phyloP scores from a whole-genome alignment of 2,329 filamentous ascomycete genomes.

The Coniochaeta pulveracea region DNA sequence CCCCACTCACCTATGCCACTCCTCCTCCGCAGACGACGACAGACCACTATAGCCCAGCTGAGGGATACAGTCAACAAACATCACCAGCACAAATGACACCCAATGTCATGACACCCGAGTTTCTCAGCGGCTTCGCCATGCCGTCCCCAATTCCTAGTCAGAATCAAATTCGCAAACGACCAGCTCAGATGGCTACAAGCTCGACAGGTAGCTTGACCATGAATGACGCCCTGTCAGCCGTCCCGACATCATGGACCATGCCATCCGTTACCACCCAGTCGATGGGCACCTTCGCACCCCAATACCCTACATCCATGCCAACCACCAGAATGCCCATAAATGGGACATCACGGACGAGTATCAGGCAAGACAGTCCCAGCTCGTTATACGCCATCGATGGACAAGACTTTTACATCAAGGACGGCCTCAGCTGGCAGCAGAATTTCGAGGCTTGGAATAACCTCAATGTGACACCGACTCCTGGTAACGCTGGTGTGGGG shows the following conservation, averaged over 20 bases:
- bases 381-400: slow-evolving; percentile 32
- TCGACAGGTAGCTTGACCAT: slow-evolving; percentile 13
- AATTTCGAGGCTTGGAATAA: slow-evolving; percentile 44
- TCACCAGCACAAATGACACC: slow-evolving; percentile 15
- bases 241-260: slow-evolving; percentile 11
- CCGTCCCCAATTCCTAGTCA: slow-evolving; percentile 5
- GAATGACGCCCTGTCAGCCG: slow-evolving; percentile 9
- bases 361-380: slow-evolving; percentile 16
- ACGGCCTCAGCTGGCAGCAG: slow-evolving; percentile 46
- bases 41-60: slow-evolving; percentile 21
- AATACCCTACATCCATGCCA: slow-evolving; percentile 8
- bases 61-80: slow-evolving; percentile 20
- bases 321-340: slow-evolving; percentile 6
- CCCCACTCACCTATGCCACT: slow-evolving; percentile 11
- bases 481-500: background rate
- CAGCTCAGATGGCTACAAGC: slow-evolving; percentile 2
- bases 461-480: slow-evolving; percentile 12
- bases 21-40: slow-evolving; percentile 10
- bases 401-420: slow-evolving; percentile 46
- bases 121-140: slow-evolving; percentile 12
- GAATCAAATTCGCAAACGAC: slow-evolving; percentile 7
- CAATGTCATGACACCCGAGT: slow-evolving; percentile 13
- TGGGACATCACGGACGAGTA: slow-evolving; percentile 1
- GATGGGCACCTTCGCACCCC: slow-evolving; percentile 8
- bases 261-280: slow-evolving; percentile 4